Evolutionary conservation across 148 eudicot species (phyloP).

Genomic region (Rhododendron griersonianum): DNA sequence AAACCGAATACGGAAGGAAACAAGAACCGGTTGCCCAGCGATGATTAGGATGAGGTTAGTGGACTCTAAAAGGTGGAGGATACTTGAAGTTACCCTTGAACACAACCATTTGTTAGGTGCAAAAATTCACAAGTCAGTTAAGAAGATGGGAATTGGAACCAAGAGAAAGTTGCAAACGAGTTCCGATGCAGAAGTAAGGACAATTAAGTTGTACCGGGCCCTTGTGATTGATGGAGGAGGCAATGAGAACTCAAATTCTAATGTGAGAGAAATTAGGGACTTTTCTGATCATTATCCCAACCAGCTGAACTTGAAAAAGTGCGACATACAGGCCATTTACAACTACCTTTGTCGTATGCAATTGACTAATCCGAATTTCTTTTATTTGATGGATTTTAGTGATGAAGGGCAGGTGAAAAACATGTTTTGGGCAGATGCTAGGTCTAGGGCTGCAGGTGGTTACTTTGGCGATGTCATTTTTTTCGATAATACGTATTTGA

Average conservation of each 20-base stretch:
- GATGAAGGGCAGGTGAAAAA: slow-evolving; percentile 55
- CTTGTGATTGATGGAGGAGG: slow-evolving; percentile 56
- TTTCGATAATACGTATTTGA: slow-evolving; percentile 56
- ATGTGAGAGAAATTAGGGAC: slow-evolving; percentile 29
- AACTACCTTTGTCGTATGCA: slow-evolving; percentile 76
- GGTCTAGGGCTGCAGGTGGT: slow-evolving; percentile 54
- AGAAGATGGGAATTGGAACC: slow-evolving; percentile 30
- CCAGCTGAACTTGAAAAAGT: slow-evolving; percentile 54
- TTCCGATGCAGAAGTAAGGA: slow-evolving; percentile 39
- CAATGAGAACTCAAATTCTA: slow-evolving; percentile 26
- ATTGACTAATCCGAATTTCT: slow-evolving; percentile 66
- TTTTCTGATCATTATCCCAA: slow-evolving; percentile 25
- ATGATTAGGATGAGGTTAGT: slow-evolving; percentile 66
- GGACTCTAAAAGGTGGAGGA: slow-evolving; percentile 68
- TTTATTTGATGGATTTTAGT: slow-evolving; percentile 64
- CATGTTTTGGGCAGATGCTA: slow-evolving; percentile 74
- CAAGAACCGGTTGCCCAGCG: slow-evolving; percentile 77
- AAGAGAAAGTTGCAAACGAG: slow-evolving; percentile 36
- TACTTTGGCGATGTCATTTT: slow-evolving; percentile 69
- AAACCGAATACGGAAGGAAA: slow-evolving; percentile 64
- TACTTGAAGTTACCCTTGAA: slow-evolving; percentile 57
- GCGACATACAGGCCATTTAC: slow-evolving; percentile 65
- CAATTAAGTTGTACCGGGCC: slow-evolving; percentile 56
- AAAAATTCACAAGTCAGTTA: slow-evolving; percentile 38
- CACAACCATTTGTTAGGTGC: slow-evolving; percentile 65